Evolutionary conservation across 805 yeast genomes (phyloP).

Genomic region (Zygosaccharomyces gambellarensis): DNA sequence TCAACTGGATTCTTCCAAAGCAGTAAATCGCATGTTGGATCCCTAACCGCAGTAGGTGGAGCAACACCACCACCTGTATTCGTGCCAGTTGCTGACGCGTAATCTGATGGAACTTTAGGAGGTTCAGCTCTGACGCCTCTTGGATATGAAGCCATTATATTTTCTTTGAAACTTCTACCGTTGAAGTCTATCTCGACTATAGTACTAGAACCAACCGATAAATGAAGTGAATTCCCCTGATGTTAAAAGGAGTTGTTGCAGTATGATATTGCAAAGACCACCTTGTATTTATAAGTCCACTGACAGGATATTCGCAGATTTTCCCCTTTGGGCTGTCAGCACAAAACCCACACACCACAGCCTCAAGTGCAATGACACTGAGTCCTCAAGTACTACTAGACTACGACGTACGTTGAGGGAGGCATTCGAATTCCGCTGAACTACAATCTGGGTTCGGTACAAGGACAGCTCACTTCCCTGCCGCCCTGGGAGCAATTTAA

Average conservation of each 20-base stretch:
- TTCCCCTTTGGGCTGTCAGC: not conserved
- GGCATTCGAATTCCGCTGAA: too few relatives aligned
- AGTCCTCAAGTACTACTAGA: too few relatives aligned
- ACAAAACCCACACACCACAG: not conserved
- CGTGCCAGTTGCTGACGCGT: not conserved
- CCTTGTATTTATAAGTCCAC: slow-evolving; percentile 4
- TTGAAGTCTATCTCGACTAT: not conserved
- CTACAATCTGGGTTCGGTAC: too few relatives aligned
- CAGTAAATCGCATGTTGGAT: slow-evolving; percentile 20
- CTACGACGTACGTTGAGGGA: too few relatives aligned
- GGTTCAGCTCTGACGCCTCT: slow-evolving; percentile 2
- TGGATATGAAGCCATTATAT: not conserved
- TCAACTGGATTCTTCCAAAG: slow-evolving; percentile 46
- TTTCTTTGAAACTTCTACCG: not conserved
- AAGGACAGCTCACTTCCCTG: too few relatives aligned
- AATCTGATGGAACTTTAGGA: not conserved
- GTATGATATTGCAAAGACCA: not conserved
- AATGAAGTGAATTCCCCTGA: not conserved
- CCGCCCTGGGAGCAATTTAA: too few relatives aligned
- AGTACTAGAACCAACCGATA: not conserved
- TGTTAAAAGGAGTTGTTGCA: slow-evolving; percentile 5
- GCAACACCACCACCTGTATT: slow-evolving; percentile 1
- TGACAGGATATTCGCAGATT: not conserved
- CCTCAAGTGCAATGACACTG: not conserved
- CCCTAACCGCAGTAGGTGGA: not conserved